phyloP scores from a whole-genome alignment of 163 green algal species.

The Scenedesmus sp. region DNA sequence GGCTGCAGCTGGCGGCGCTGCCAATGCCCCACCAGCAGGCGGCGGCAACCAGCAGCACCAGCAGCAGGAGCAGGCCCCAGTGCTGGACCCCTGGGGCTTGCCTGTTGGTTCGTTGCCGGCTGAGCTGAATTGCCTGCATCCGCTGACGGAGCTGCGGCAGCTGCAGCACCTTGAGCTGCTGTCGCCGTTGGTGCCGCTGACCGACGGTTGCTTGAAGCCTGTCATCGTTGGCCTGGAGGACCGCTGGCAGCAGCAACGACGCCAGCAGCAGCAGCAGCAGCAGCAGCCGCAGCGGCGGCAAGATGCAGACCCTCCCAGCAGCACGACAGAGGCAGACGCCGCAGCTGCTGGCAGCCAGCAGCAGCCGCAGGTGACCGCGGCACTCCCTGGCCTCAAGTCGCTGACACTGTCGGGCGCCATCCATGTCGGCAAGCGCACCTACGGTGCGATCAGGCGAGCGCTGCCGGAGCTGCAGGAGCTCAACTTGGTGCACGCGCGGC shows the following conservation, averaged over 20 bases:
- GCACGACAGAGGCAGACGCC: not conserved
- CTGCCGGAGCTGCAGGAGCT: slow-evolving; percentile 6
- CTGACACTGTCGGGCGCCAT: slow-evolving; percentile 25
- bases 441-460: not conserved
- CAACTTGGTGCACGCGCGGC: slow-evolving; percentile 14
- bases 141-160: not conserved
- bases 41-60: slow-evolving; percentile 8
- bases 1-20: not conserved
- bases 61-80: not conserved
- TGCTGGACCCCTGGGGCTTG: not conserved
- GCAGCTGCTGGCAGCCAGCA: not conserved
- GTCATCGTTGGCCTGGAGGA: not conserved
- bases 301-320: not conserved
- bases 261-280: slow-evolving; percentile 3
- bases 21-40: slow-evolving; percentile 10
- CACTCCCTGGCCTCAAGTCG: not conserved
- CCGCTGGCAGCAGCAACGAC: not conserved
- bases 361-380: not conserved
- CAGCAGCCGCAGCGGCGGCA: too few relatives aligned
- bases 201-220: slow-evolving; percentile 14
- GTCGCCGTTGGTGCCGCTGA: slow-evolving; percentile 8
- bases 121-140: slow-evolving; percentile 29
- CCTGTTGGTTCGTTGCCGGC: not conserved
- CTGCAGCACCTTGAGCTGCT: slow-evolving; percentile 43
- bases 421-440: not conserved